These are phyloP conservation scores for Mycena indigotica DNA, from an alignment of 768 basidiomycete genomes.

Conservation along the genomic window DNA sequence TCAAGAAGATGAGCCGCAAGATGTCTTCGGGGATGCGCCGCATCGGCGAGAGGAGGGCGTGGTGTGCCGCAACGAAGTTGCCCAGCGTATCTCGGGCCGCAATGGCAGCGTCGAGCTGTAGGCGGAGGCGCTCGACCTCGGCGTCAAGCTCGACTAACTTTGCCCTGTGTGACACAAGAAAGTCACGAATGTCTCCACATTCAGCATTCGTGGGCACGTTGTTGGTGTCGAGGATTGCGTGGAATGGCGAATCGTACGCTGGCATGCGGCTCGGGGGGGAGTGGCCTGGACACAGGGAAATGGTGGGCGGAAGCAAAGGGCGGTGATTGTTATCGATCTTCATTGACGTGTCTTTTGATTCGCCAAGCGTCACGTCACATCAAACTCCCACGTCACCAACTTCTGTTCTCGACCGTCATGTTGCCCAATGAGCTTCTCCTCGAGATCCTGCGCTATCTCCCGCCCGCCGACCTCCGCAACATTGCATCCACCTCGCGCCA, in stretches of 20 bases:
- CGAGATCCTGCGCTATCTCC: too few species aligned
- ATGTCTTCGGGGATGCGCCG: slow-evolving; percentile 8
- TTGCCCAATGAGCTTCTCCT: too few species aligned
- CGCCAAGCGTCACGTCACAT: too few species aligned
- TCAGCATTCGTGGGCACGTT: background rate
- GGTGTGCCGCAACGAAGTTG: background rate
- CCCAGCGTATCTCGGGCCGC: background rate
- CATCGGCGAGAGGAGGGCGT: slow-evolving; percentile 2
- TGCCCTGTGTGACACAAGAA: background rate
- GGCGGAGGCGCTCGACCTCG: background rate
- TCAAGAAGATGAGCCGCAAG: background rate
- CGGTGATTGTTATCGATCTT: too few species aligned
- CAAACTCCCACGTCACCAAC: too few species aligned
- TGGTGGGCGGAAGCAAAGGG: too few species aligned
- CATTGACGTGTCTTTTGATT: too few species aligned
- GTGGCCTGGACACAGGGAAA: too few species aligned
- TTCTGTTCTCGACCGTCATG: too few species aligned
- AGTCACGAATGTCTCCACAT: background rate
- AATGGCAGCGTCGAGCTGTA: background rate
- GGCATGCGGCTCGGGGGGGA: too few species aligned
- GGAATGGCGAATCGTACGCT: slow-evolving; percentile 5
- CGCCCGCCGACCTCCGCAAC: too few species aligned
- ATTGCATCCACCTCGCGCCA: too few species aligned
- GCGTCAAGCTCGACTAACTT: background rate
- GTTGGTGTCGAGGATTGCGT: slow-evolving; percentile 4